Evolutionary conservation across 2,329 filamentous ascomycete species (phyloP), one percentile per base, ranked within the genome.

Genomic region (Rutstroemia sp.): DNA sequence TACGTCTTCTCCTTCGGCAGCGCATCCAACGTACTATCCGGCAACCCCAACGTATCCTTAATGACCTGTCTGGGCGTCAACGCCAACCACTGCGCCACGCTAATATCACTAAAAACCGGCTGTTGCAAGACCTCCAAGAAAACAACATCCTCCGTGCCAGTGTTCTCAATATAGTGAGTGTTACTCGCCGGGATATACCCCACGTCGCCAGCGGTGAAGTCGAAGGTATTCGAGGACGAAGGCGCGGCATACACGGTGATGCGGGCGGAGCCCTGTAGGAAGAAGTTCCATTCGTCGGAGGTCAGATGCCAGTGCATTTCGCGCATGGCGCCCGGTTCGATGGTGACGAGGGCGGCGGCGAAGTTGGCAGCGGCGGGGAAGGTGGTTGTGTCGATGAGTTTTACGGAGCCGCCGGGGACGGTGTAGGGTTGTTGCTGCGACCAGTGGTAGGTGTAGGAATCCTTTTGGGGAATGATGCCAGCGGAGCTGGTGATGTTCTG

Each of bases 271-370:
- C 56, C 56, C 9, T 46, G 25, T 5, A 42, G 39, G 39, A 42
- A 42, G n/a, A 42, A 42, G 18, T 42, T 42, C 39, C 39, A 42
- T 18, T 58, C 56, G 46, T 51, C 56, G 12, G 46, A 51, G 9
- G 52, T 55, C 27, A 79, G 78, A 70, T 85, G 81, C 81, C 82
- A 85, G 71, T 85, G 82, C 45, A 86, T 71, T 65, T 85, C 82
- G 21, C 82, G 77, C 79, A 85, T 80, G 5, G 81, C 81, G n/a
- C 82, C 82, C 0, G 82, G 81, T 62, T 82, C 72, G 34, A 85
- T 71, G 2, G 77, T 80, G 9, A 85, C 78, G 1, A 84, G 71
- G 0, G 79, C 80, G 0, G 77, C 76, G 3, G 80, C 79, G 66
- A 85, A 82, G 55, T 73, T 74, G 10, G 66, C 67, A 0, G 82